phyloP scores from a whole-genome alignment of 2,329 filamentous ascomycete genomes.

The Penicillium expansum region DNA sequence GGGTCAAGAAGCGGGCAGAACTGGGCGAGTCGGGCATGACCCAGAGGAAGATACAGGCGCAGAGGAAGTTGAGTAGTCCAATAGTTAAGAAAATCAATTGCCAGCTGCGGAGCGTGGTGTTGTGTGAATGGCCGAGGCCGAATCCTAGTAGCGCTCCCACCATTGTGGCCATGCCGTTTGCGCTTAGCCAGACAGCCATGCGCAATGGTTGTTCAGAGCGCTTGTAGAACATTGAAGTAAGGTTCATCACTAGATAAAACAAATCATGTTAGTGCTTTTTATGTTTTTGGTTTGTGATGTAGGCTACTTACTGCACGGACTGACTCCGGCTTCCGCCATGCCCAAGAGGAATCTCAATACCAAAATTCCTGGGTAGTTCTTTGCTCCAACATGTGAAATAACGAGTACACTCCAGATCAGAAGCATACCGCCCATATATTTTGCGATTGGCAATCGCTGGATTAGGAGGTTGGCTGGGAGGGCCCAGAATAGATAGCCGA shows the following conservation, averaged over 20 bases:
- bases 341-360: conserved; percentile 50
- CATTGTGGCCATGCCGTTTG: conserved; percentile 40
- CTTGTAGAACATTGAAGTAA: conserved; percentile 41
- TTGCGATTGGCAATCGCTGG: conserved; percentile 45
- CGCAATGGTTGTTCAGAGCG: conserved; percentile 39
- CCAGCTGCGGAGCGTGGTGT: conserved; percentile 31
- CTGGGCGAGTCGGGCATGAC: conserved; percentile 41
- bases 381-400: conserved; percentile 39
- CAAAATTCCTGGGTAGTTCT: conserved; percentile 44
- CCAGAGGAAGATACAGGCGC: conserved; percentile 33
- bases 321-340: conserved; percentile 40
- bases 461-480: conserved; percentile 44
- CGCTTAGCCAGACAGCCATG: conserved; percentile 37
- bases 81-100: conserved; percentile 45
- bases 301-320: conserved; percentile 27
- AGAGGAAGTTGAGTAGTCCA: conserved; percentile 47
- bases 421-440: conserved; percentile 42
- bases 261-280: conserved; percentile 6
- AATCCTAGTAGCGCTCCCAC: conserved; percentile 38
- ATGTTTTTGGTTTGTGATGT: background rate
- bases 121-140: conserved; percentile 35
- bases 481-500: conserved; percentile 44
- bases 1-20: conserved; percentile 40
- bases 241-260: conserved; percentile 29
- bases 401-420: conserved; percentile 45